Conservation (phyloP, 768 basidiomycete genomes). For the Gymnopilus dilepis region DNA sequence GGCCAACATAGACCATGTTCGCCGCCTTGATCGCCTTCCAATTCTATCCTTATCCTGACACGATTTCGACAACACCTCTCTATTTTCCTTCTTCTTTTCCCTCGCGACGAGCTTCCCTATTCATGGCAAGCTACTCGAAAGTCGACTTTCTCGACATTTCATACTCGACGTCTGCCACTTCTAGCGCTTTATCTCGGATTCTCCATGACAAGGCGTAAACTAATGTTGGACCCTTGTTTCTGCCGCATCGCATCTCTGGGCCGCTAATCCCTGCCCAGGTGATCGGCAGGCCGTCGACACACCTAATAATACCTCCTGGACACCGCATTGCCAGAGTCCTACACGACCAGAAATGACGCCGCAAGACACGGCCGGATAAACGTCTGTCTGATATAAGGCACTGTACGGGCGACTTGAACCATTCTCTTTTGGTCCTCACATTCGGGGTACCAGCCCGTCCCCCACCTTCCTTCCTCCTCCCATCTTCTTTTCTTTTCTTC, state of each 20-base stretch:
- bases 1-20: too few species aligned
- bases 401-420: background rate
- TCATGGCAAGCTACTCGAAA: too few species aligned
- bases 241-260: background rate
- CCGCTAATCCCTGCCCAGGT: background rate
- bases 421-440: background rate
- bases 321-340: background rate
- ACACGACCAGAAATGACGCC: background rate
- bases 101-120: too few species aligned
- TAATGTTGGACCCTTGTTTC: background rate
- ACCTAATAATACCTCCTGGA: background rate
- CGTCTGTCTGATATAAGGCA: background rate
- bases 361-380: background rate
- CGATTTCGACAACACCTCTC: too few species aligned
- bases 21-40: too few species aligned
- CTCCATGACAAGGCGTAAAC: background rate
- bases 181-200: background rate
- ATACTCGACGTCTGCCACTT: too few species aligned
- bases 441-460: background rate
- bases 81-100: too few species aligned
- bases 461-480: background rate
- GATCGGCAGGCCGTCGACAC: background rate
- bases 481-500: background rate
- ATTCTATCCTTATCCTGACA: too few species aligned
- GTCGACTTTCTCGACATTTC: too few species aligned